A percentile compares a stretch with the other conserved stretches of the same genome.
phyloP scores from a whole-genome alignment of 495 filamentous ascomycete genomes.

The Cladorrhinum samala region DNA sequence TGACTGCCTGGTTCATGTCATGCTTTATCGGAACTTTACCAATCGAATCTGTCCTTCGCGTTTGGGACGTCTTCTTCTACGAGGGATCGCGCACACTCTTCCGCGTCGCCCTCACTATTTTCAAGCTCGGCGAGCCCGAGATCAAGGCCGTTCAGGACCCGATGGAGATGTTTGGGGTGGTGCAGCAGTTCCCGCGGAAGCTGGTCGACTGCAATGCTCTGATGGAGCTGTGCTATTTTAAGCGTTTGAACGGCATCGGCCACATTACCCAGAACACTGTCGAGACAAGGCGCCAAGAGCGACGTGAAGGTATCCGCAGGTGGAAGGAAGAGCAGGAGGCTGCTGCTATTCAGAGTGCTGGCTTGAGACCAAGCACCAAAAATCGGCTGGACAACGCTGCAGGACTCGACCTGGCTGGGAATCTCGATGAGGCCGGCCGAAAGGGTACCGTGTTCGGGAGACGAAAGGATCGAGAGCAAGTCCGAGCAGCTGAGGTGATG shows the following conservation, averaged over 20 bases:
- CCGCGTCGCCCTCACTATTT: conserved; percentile 82
- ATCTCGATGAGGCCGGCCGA: conserved; percentile 27
- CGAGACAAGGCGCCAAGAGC: conserved; percentile 55
- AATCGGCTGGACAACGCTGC: conserved; percentile 11
- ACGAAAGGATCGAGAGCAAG: conserved; percentile 24
- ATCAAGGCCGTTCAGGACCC: conserved; percentile 77
- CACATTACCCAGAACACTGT: conserved; percentile 64
- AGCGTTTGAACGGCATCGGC: conserved; percentile 75
- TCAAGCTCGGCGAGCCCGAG: conserved; percentile 81
- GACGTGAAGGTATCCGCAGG: conserved; percentile 41
- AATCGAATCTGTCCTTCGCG: conserved; percentile 80
- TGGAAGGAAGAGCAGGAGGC: conserved; percentile 39
- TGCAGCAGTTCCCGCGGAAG: conserved; percentile 80
- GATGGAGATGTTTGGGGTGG: conserved; percentile 94
- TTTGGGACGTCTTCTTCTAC: conserved; percentile 96
- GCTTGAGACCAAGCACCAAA: conserved; percentile 5
- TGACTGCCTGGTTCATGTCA: conserved; percentile 98
- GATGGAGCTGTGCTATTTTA: conserved; percentile 68
- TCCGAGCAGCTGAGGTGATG: conserved; percentile 27
- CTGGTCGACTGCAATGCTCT: conserved; percentile 75
- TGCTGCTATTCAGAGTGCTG: conserved; percentile 12
- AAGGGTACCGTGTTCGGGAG: conserved; percentile 38
- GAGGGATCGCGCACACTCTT: conserved; percentile 96
- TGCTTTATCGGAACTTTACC: conserved; percentile 90
- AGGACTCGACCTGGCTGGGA: conserved; percentile 23